These are phyloP conservation scores for Monosporascus ibericus DNA, from an alignment of 2,329 filamentous ascomycete genomes.

Conservation along the genomic window DNA sequence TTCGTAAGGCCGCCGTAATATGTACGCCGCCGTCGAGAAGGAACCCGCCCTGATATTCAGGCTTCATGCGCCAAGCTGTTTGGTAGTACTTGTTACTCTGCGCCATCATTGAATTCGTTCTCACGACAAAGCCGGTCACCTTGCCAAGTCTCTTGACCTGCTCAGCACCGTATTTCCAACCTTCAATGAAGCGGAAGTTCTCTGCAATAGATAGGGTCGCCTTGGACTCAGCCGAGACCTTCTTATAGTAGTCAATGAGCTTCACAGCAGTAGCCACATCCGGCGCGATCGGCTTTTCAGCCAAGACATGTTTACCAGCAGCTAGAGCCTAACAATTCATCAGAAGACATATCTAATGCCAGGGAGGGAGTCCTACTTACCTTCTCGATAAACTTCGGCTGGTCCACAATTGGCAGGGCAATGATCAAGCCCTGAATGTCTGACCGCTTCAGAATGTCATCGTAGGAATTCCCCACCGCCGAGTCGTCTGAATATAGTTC, in stretches of 20 bases:
- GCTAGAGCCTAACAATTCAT: conserved; percentile 33
- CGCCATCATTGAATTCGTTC: conserved; percentile 29
- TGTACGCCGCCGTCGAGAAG: conserved; percentile 73
- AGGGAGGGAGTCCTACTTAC: neutral
- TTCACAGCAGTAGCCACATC: conserved; percentile 41
- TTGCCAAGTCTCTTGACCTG: conserved; percentile 47
- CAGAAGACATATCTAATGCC: neutral
- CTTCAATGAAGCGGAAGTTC: conserved; percentile 62
- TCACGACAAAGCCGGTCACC: conserved; percentile 45
- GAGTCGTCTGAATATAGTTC: conserved; percentile 25
- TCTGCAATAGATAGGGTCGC: conserved; percentile 60
- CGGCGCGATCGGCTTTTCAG: conserved; percentile 63
- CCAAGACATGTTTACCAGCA: conserved; percentile 65
- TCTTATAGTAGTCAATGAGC: conserved; percentile 33
- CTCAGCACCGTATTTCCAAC: conserved; percentile 44
- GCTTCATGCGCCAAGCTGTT: conserved; percentile 59
- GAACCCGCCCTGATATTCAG: conserved; percentile 69
- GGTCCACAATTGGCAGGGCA: conserved; percentile 52
- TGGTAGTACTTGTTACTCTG: conserved; percentile 40
- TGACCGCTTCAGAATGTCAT: conserved; percentile 37
- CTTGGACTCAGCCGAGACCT: conserved; percentile 19
- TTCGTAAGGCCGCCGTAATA: conserved; percentile 56
- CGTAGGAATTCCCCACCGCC: conserved; percentile 30
- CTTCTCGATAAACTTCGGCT: conserved; percentile 52
- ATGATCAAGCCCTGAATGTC: conserved; percentile 39